Conservation (phyloP, 2,329 filamentous ascomycete species). For the Capronia americana region DNA sequence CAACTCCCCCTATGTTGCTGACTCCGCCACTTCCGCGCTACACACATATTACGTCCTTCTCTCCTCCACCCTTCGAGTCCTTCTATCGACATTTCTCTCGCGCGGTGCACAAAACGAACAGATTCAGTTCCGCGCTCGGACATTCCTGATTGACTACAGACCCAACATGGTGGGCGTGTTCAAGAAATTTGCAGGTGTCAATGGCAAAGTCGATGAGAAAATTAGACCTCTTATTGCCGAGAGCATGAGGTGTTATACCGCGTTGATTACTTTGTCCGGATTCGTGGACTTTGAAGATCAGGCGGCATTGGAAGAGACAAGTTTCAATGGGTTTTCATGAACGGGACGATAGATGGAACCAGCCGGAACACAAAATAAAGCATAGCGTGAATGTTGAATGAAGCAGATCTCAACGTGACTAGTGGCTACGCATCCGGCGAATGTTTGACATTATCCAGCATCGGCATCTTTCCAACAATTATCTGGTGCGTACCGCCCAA, state of each 20-base stretch:
- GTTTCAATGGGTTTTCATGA: constrained; percentile 21
- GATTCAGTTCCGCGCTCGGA: constrained; percentile 73
- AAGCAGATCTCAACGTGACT: background rate
- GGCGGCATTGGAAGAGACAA: constrained; percentile 20
- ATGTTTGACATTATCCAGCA: background rate
- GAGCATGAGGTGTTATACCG: constrained; percentile 37
- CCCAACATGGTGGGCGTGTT: constrained; percentile 86
- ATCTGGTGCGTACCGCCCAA: background rate
- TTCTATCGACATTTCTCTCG: constrained; percentile 80
- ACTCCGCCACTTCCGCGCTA: constrained; percentile 67
- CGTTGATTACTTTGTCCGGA: constrained; percentile 32
- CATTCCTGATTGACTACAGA: constrained; percentile 82
- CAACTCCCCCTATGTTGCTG: constrained; percentile 7
- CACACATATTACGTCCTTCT: constrained; percentile 85
- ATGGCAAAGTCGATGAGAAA: constrained; percentile 49
- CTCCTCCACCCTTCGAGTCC: constrained; percentile 77
- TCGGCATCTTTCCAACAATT: background rate
- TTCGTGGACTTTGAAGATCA: constrained; percentile 37
- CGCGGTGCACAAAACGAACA: constrained; percentile 80
- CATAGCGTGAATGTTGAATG: background rate
- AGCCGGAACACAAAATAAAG: background rate
- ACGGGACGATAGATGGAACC: background rate
- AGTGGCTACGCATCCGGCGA: no score
- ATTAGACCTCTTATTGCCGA: constrained; percentile 32
- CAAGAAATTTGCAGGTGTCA: constrained; percentile 84